Evolutionary conservation across 139 green algal genomes (phyloP), one percentile per base, ranked within the genome.

Genomic region (Chlamydomonas sp.): DNA sequence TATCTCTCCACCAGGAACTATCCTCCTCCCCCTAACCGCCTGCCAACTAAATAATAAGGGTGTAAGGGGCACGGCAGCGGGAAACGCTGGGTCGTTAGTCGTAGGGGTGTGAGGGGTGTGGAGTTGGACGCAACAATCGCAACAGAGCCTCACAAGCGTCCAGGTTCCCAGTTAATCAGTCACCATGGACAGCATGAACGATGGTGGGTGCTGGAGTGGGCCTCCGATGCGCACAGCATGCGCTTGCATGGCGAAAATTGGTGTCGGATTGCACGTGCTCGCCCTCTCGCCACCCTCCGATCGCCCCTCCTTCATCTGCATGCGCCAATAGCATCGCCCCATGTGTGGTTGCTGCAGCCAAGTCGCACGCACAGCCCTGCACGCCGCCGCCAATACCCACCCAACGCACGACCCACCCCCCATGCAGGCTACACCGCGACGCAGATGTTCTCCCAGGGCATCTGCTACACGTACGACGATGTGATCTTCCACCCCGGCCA

Each of bases 381-480:
- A 62, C 5, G 22, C 8, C 22, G 13, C 30, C 6, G 24, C 50
- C 43, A 54, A 13, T 54, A 26, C 43, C 43, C 43, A 54, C 20
- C 43, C 43, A 54, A 13, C 20, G 16, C 43, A 54, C 43, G 16
- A 13, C 13, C 43, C 43, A 13, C 16, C 43, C 13, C 43, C 13
- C 43, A 13, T 20, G 43, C 65, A 71, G 65, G 65, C n/a, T 71
- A 35, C 65, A 48, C 38, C 5, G 65, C 43, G 43, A 71, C n/a
- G 28, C 65, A 62, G 65, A 26, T 71, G 8, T 71, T 71, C 65
- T 38, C 28, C 47, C 81, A 94, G 75, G 93, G 95, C 30, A 72
- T 88, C 1, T 94, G 81, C 43, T 97, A 97, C 84, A 98, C 95
- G 0, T 99, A 99, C 64, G 95, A 99, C 61, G 95, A 99, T 71